phyloP scores from a whole-genome alignment of 805 yeast genomes.

The Candida golubevii region DNA sequence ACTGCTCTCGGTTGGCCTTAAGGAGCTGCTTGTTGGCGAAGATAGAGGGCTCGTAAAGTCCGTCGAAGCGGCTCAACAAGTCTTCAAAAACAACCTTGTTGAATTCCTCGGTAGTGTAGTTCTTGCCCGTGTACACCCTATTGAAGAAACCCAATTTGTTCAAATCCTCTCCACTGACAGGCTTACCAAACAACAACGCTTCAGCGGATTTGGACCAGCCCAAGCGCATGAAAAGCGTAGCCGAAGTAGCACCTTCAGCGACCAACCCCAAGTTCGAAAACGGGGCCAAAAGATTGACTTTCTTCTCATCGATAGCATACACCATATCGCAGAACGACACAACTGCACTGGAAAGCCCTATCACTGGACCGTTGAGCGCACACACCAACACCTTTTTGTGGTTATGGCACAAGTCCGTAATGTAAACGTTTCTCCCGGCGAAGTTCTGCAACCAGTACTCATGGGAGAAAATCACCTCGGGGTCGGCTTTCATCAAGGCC shows the following conservation, averaged over 20 bases:
- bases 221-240: conserved; percentile 62
- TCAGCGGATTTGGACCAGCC: conserved; percentile 73
- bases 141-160: conserved; percentile 56
- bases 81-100: conserved; percentile 37
- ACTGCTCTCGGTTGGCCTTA: conserved; percentile 35
- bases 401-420: conserved; percentile 63
- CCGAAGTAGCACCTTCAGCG: conserved; percentile 74
- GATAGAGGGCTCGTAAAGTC: conserved; percentile 45
- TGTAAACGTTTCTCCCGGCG: conserved; percentile 64
- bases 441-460: conserved; percentile 52
- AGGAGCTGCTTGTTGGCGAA: conserved; percentile 43
- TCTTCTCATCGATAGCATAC: conserved; percentile 57
- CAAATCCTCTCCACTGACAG: conserved; percentile 58
- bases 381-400: conserved; percentile 68
- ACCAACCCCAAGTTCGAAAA: conserved; percentile 80
- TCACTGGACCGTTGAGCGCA: conserved; percentile 83
- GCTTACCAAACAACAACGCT: conserved; percentile 65
- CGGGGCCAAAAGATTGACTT: conserved; percentile 63
- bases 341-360: conserved; percentile 73
- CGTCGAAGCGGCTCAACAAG: conserved; percentile 30
- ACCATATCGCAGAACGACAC: conserved; percentile 74
- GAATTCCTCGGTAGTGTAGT: conserved; percentile 38
- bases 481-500: conserved; percentile 26
- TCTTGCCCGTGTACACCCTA: conserved; percentile 43
- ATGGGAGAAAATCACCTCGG: conserved; percentile 27